Evolutionary conservation across 2,329 filamentous ascomycete species (phyloP), one percentile per base, ranked within the genome.

Genomic region (Trichoderma pleuroti): DNA sequence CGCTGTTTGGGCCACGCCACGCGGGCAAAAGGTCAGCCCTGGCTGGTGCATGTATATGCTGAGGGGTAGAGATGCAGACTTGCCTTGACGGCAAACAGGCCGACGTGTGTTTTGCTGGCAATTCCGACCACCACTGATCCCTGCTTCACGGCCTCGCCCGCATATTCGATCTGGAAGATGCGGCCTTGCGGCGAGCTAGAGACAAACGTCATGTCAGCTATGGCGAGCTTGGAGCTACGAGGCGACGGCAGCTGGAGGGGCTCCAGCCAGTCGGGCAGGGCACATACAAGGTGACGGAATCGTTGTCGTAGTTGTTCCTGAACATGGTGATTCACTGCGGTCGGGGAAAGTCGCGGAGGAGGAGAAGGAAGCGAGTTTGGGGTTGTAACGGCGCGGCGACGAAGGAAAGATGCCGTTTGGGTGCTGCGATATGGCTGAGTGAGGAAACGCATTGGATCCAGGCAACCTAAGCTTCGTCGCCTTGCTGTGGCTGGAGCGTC

Each of bases 241-340:
- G 49, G 49, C 28, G 28, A 54, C 46, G 24, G 49, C 32, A 26
- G 56, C 36, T 65, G 52, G 54, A 61, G 39, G 39, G 62, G 61
- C 28, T 67, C 36, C 34, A 57, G 54, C 30, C 24, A 68, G 71
- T 69, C 72, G 46, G 70, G 64, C 64, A 70, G 67, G 74, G 74
- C 80, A 84, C 91, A 84, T 88, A 97, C 94, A 98, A 99, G 85
- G 96, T 99, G 85, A 98, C 94, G 74, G 95, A 97, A 84, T 99
- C 96, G 90, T 99, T 99, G 86, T 99, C 96, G 88, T 99, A 99
- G 85, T 98, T 98, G 88, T 99, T 99, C 85, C 96, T 90, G 86
- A 99, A 99, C 96, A 99, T 98, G 79, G 79, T 90, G 87, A 75
- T 72, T 68, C 49, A 36, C 39, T 65, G 34, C 10, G n/a, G 62